These are phyloP conservation scores for Magnusiomyces fungicola DNA, from an alignment of 1,139 yeast species.

Conservation along the genomic window DNA sequence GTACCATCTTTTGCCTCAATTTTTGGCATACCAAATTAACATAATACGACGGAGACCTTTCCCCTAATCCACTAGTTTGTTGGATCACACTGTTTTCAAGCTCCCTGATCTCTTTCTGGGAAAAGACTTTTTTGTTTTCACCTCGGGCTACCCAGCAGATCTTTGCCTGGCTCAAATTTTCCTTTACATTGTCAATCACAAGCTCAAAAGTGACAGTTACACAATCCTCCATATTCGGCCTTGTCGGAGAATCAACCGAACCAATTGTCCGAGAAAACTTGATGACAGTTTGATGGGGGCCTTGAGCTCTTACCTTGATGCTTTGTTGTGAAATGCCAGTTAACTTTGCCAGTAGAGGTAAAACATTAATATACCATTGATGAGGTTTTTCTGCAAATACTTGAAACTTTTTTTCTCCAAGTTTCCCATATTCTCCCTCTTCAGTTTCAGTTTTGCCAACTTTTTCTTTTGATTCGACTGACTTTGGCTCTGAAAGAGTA, in stretches of 20 bases:
- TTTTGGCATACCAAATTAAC: neutral
- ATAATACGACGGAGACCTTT: neutral
- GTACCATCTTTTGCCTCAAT: neutral
- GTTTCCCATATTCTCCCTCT: constrained; percentile 18
- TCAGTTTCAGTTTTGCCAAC: neutral
- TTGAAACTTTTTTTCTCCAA: constrained; percentile 5
- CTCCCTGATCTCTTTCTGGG: too few species aligned
- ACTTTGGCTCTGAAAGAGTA: too few species aligned
- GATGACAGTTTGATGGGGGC: neutral
- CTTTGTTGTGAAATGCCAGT: neutral
- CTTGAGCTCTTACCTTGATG: neutral
- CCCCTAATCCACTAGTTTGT: neutral
- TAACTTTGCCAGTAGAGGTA: neutral
- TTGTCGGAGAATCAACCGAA: too few species aligned
- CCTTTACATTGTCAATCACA: too few species aligned
- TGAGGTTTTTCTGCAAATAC: neutral
- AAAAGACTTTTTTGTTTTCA: too few species aligned
- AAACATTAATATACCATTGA: neutral
- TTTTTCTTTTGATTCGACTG: too few species aligned
- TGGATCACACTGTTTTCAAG: too few species aligned
- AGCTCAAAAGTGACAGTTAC: too few species aligned
- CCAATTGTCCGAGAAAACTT: too few species aligned
- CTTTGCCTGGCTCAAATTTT: too few species aligned
- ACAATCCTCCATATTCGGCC: too few species aligned
- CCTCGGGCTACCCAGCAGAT: too few species aligned